Base-by-base conservation (phyloP, 345 rosid genomes). In the Trapa bicornis region DNA sequence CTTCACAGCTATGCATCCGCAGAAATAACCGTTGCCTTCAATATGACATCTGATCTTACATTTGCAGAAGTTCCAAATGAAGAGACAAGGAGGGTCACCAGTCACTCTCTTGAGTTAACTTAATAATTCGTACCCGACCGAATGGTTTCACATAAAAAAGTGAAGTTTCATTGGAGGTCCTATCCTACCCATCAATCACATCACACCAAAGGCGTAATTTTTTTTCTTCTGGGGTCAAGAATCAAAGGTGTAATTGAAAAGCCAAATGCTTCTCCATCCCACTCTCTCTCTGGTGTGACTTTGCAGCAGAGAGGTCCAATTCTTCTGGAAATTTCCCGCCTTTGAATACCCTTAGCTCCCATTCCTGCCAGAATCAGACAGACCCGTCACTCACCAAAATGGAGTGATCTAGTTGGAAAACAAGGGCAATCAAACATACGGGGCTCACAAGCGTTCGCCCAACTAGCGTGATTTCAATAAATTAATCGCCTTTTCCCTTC, bases 251-350 rank as follows among this genome's bases (percentile, higher is more conserved):
- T 39, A 6, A 39, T 39, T 39, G 42, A 6, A 3, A 39, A 39
- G 42, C 42, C 42, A 39, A 39, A 22, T 22, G 29, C 29, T 22
- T 22, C 29, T 22, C 29, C 29, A 22, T 39, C 42, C 6, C 42
- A 3, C 42, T 6, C 42, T 39, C 4, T 39, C 4, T 39, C 42
- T 6, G 42, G 6, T 3, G 6, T 39, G 13, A 1, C 37, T 10
- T 58, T 58, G 38, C 37, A 58, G 38, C 37, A 32, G 62, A 3
- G 37, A 32, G 1, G 15, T 39, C 50, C 45, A 32, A 6, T 48
- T 16, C 39, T 33, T 62, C 42, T 60, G 71, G 45, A 16, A 7
- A 37, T 68, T 68, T 68, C 71, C 71, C 71, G 71, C 71, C 71
- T 33, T 43, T 3, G 37, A 13, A 3, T 45, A 5, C 47, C 47